Conservation (phyloP, 2,329 filamentous ascomycete species). For the Hymenoscyphus albidus region DNA sequence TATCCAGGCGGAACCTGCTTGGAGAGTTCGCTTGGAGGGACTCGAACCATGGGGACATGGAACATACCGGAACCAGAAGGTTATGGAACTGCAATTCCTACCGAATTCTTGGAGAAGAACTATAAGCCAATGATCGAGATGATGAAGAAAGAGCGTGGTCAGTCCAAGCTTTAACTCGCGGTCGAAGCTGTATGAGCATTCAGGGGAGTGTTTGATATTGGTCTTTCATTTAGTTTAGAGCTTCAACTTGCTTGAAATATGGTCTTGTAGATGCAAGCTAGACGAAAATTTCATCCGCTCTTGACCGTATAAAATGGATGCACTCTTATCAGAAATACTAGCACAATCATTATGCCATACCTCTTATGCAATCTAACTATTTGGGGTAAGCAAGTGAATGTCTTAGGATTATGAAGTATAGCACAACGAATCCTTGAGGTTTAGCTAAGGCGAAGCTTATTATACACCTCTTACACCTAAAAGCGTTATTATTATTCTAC, state of each 20-base stretch:
- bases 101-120: slow-evolving; percentile 12
- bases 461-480: too few species aligned
- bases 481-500: too few species aligned
- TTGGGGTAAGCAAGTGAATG: too few species aligned
- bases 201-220: background rate
- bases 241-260: background rate
- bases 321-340: too few species aligned
- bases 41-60: slow-evolving; percentile 13
- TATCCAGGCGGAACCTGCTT: slow-evolving; percentile 15
- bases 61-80: slow-evolving; percentile 14
- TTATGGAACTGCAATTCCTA: slow-evolving; percentile 6
- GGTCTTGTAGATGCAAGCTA: background rate
- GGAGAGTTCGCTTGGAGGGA: slow-evolving; percentile 5
- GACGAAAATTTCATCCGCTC: background rate
- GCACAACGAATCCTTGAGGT: too few species aligned
- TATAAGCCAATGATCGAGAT: slow-evolving; percentile 11
- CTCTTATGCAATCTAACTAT: too few species aligned
- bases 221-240: background rate
- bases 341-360: too few species aligned
- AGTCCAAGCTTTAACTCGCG: background rate
- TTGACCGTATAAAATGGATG: background rate
- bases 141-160: slow-evolving; percentile 13
- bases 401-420: too few species aligned
- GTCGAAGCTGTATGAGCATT: background rate
- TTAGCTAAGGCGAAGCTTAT: too few species aligned